phyloP scores from a whole-genome alignment of 768 basidiomycete genomes.

The Russula abietina region DNA sequence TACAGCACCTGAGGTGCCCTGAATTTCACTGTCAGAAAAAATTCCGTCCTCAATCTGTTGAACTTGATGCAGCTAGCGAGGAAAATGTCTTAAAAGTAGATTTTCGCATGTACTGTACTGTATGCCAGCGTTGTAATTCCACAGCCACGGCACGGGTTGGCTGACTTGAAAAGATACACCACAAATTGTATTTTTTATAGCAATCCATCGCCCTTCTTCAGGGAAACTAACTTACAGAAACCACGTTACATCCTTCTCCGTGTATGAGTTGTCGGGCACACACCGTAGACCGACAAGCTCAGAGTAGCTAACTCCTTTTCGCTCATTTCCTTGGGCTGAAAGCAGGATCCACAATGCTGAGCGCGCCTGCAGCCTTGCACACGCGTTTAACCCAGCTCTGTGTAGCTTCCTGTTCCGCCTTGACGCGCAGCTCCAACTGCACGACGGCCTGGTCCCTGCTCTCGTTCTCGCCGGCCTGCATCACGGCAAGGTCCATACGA shows the following conservation, averaged over 20 bases:
- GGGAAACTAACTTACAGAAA: background rate
- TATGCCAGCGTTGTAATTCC: too few relatives aligned
- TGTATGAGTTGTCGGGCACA: background rate
- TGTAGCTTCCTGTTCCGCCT: constrained; percentile 9
- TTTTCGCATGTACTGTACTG: too few relatives aligned
- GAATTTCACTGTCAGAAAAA: too few relatives aligned
- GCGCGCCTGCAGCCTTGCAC: constrained; percentile 8
- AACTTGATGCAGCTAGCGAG: too few relatives aligned
- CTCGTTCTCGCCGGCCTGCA: background rate
- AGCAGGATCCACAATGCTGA: constrained; percentile 16
- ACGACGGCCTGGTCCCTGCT: background rate
- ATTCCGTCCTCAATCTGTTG: too few relatives aligned
- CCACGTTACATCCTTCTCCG: too few relatives aligned
- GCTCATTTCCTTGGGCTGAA: constrained; percentile 14
- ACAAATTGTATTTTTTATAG: background rate
- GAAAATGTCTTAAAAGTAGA: too few relatives aligned
- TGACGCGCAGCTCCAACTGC: constrained; percentile 1
- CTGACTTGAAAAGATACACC: background rate
- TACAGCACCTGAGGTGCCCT: too few relatives aligned
- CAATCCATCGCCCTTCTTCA: background rate
- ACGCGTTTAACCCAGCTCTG: constrained; percentile 9
- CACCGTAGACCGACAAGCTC: background rate
- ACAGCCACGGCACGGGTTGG: too few relatives aligned
- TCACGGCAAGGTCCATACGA: constrained; percentile 5
- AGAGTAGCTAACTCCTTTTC: background rate